Base-by-base conservation (phyloP, 768 basidiomycete genomes). In the Trametes meyenii region DNA sequence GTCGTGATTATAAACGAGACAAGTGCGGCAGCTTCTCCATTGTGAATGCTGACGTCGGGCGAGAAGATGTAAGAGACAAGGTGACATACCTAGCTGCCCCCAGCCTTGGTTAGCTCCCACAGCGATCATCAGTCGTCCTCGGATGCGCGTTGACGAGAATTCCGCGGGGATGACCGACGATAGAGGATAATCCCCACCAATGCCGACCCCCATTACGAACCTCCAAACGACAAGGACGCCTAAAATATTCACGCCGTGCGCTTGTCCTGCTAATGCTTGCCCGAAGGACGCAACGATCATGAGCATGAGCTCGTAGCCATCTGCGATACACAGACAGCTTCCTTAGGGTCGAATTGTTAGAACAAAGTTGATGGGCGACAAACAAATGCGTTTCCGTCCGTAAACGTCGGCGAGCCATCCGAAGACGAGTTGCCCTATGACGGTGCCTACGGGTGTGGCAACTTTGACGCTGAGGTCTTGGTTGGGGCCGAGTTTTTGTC, bases 151-250 rank as follows among this genome's bases (percentile, higher is more conserved):
- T 16, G 79, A 74, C 26, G 81, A 75, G 67, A 82, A 82, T 62
- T 82, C 81, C 43, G 73, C 78, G 36, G 79, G 74, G 67, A 82
- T 81, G 63, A 79, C 75, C 38, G 79, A 75, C 3, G 75, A 77
- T 3, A 81, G 63, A 16, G 80, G 81, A 64, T 81, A 81, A 58
- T 81, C 80, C 13, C 80, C 79, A n/a, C 61, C 61, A 49, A 62
- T 56, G 0, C 55, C 55, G 49, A 51, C 44, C 10, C 52, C 53
- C 60, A 55, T 58, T 48, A 94, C 75, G 77, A 92, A 90, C 14
- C 94, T 85, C 94, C 94, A 96, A 51, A 89, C 83, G 60, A 95
- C 79, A 50, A 96, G 77, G 19, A 83, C 87, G 66, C 88, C 92
- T 63, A 94, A 80, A 69, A 94, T 86, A 65, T 78, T 78, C 50